Conservation (phyloP, 805 yeast species). For the Torulaspora maleeae region DNA sequence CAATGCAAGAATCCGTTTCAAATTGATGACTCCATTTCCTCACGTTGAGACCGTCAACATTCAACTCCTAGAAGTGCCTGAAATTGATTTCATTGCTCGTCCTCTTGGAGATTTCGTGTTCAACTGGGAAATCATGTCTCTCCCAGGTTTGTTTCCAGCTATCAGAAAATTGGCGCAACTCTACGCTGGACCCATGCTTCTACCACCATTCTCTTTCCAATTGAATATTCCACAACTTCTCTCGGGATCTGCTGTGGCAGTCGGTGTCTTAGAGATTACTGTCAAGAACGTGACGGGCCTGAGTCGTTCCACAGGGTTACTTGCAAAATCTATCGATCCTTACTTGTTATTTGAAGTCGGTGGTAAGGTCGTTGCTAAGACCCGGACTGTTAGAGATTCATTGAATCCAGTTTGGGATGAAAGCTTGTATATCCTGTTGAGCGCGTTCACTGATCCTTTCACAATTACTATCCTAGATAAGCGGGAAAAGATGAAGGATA, state of each 20-base stretch:
- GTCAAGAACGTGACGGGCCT: conserved; percentile 64
- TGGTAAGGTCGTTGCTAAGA: conserved; percentile 56
- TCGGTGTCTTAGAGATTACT: conserved; percentile 77
- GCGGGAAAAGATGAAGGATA: conserved; percentile 70
- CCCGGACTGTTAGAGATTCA: conserved; percentile 65
- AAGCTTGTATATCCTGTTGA: conserved; percentile 62
- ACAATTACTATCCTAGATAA: conserved; percentile 67
- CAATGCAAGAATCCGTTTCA: conserved; percentile 70
- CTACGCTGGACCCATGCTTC: conserved; percentile 82
- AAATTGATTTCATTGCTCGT: conserved; percentile 76
- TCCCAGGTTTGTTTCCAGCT: conserved; percentile 83
- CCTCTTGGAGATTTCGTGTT: conserved; percentile 73
- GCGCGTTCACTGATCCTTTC: conserved; percentile 78
- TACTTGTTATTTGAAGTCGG: conserved; percentile 69
- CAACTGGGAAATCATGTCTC: conserved; percentile 78
- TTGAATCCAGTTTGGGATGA: conserved; percentile 80
- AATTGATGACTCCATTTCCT: conserved; percentile 88
- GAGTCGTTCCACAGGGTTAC: conserved; percentile 57
- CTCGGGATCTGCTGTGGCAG: conserved; percentile 80
- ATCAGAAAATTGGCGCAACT: conserved; percentile 81
- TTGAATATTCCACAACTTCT: conserved; percentile 85
- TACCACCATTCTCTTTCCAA: conserved; percentile 89
- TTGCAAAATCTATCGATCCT: conserved; percentile 85
- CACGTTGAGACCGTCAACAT: conserved; percentile 89
- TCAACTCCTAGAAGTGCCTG: conserved; percentile 79